Base-by-base conservation (phyloP, 2,329 filamentous ascomycete species). In the Drechslerella coelobrocha region DNA sequence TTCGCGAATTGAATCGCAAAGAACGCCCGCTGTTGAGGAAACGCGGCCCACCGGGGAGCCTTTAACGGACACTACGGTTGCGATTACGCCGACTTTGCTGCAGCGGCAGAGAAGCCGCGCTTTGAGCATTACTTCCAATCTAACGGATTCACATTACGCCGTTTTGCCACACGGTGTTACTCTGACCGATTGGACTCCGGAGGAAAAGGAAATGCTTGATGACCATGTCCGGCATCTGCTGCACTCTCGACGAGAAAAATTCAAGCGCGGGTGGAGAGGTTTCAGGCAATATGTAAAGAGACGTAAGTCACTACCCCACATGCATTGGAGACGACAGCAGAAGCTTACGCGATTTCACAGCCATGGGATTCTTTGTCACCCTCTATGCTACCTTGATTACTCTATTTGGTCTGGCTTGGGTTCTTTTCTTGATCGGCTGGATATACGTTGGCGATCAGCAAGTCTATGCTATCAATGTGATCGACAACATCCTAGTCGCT, bases 381-480 rank as follows among this genome's bases (percentile, higher is more conserved):
- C 80, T 95, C 2, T 96, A 96, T 78, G 91, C 90, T 7, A 87
- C 85, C 0, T 82, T 93, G 19, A 92, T 96, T 75, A 94, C 91
- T 0, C 82, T 92, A 0, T 96, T 95, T 75, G 91, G 91, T 76
- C 82, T 93, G 10, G 89, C 89, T 0, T 96, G 91, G 91, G 91
- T 96, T 0, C 83, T 95, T n/a, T 94, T 93, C 79, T 81, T 95
- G 60, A 96, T 96, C 77, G 90, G 88, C 51, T 95, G 91, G 91
- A 90, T 94, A 77, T 92, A 91, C 73, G 88, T 93, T 19, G 90
- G 89, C 19, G 85, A 86, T 27, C 82, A 83, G 75, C 89, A 93
- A 77, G 80, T 85, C 2, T 93, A 90, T 73, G 78, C 85, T 37
- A 85, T 89, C 74, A 86, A 90, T 71, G 79, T 90, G 52, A 89